Conservation (phyloP, 129 eudicot genomes). For the Lactuca saligna region DNA sequence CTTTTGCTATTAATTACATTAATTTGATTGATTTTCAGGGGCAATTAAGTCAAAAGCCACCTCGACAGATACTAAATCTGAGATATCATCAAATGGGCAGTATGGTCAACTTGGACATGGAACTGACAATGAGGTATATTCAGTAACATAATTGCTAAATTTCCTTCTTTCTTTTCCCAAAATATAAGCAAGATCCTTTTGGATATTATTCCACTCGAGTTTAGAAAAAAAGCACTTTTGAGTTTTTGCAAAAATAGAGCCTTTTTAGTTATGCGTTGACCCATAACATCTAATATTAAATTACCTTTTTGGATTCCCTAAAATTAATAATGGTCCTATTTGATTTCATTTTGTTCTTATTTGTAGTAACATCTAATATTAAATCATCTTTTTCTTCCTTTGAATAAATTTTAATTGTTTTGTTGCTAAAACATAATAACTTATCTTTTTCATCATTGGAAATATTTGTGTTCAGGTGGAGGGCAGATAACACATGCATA, state of each 20-base stretch:
- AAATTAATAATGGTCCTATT: not conserved
- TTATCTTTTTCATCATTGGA: not conserved
- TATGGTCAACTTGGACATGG: conserved; percentile 99
- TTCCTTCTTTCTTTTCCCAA: not conserved
- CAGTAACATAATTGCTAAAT: not conserved
- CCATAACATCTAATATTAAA: no score
- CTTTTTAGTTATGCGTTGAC: no score
- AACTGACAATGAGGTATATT: conserved; percentile 79
- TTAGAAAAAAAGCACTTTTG: no score
- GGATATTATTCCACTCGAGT: no score
- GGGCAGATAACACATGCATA: conserved; percentile 89
- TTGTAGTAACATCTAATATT: conserved; percentile 85
- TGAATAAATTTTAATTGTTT: not conserved
- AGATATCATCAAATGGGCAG: no score
- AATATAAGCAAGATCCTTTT: no score
- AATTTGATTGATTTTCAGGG: conserved; percentile 29
- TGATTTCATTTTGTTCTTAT: not conserved
- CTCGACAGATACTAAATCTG: no score
- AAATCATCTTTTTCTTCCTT: conserved; percentile 35
- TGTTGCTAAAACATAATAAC: not conserved
- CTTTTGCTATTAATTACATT: not conserved
- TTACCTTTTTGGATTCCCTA: no score
- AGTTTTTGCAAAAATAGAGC: no score
- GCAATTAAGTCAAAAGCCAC: conserved; percentile 21
- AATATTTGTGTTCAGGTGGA: conserved; percentile 51